These are phyloP conservation scores for Rhizopus stolonifer DNA, from an alignment of 371 early-diverging fungal species.

Conservation along the genomic window DNA sequence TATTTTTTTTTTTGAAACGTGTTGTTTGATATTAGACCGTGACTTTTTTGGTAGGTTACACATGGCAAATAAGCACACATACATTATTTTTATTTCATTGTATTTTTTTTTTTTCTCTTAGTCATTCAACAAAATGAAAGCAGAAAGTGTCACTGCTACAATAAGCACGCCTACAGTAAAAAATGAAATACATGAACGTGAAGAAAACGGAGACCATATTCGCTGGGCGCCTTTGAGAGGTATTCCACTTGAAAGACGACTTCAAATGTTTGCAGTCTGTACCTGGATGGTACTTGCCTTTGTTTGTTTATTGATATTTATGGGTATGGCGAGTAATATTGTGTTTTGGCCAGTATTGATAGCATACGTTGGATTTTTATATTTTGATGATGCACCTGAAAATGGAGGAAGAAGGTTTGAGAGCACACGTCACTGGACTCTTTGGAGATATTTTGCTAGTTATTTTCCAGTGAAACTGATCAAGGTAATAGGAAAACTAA, in stretches of 20 bases:
- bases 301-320: constrained; percentile 41
- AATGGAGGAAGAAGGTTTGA: constrained; percentile 68
- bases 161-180: neutral
- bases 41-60: too few species aligned
- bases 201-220: constrained; percentile 2
- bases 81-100: too few species aligned
- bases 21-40: too few species aligned
- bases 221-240: constrained; percentile 29
- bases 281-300: constrained; percentile 37
- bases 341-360: constrained; percentile 67
- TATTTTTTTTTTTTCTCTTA: too few species aligned
- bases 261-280: constrained; percentile 68
- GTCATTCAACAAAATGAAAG: too few species aligned
- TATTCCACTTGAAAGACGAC: constrained; percentile 66
- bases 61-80: too few species aligned
- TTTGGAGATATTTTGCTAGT: constrained; percentile 76
- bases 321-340: constrained; percentile 42
- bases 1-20: too few species aligned
- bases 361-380: constrained; percentile 64
- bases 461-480: constrained; percentile 79
- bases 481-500: constrained; percentile 48
- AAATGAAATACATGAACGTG: neutral
- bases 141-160: neutral
- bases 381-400: constrained; percentile 62
- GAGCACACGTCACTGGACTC: constrained; percentile 47